A percentile compares a stretch with the other conserved stretches of the same genome.
phyloP scores from a whole-genome alignment of 345 rosid genomes.

The Iberis pinnata region DNA sequence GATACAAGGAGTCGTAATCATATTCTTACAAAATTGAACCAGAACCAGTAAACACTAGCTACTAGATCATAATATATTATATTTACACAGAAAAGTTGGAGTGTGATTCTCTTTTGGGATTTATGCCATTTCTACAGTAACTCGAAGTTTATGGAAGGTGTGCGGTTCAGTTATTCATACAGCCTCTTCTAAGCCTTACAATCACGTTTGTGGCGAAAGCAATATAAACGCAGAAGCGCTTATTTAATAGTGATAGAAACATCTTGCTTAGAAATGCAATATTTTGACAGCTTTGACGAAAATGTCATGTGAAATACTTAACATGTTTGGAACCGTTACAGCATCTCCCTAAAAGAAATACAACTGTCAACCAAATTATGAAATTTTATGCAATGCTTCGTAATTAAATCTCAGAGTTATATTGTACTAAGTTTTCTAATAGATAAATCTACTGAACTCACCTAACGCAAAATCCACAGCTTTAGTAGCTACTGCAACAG shows the following conservation, averaged over 20 bases:
- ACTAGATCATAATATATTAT: neutral
- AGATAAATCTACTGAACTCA: slow-evolving; percentile 15
- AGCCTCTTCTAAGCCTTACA: slow-evolving; percentile 1
- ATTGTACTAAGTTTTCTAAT: neutral
- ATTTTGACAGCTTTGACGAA: slow-evolving; percentile 1
- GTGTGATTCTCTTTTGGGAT: neutral
- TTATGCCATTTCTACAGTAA: neutral
- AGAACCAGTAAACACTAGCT: neutral
- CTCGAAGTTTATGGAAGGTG: neutral
- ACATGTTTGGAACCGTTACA: too few relatives aligned
- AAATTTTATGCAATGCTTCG: too few relatives aligned
- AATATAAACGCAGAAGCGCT: neutral
- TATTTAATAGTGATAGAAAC: neutral
- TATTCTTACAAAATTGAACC: neutral
- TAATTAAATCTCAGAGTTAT: neutral
- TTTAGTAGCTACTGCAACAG: slow-evolving; percentile 80
- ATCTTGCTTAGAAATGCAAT: slow-evolving; percentile 1
- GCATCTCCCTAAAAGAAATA: too few relatives aligned
- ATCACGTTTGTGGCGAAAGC: slow-evolving; percentile 11
- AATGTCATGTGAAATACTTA: neutral
- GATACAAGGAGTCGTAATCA: neutral
- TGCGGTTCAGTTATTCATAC: neutral
- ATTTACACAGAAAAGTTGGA: slow-evolving; percentile 4
- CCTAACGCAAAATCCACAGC: slow-evolving; percentile 87
- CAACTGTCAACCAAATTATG: neutral